These are phyloP conservation scores for Tricholoma sp. DNA, from an alignment of 768 basidiomycete species.

Conservation along the genomic window DNA sequence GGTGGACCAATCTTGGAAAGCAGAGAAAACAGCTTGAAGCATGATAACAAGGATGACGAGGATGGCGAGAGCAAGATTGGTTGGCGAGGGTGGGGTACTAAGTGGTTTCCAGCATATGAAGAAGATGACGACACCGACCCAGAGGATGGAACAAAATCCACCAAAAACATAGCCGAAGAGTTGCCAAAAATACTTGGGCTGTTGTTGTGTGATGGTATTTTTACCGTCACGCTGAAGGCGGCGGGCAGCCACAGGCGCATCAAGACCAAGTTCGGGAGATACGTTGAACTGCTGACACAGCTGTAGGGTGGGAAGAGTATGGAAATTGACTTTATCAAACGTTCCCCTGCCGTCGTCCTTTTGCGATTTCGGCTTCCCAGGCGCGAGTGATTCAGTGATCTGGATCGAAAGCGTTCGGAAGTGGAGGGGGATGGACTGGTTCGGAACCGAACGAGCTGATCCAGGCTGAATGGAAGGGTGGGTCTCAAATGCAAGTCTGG, in stretches of 20 bases:
- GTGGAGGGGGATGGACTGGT: conserved; percentile 13
- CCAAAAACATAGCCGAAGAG: conserved; percentile 13
- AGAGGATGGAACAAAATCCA: conserved; percentile 17
- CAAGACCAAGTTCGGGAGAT: conserved; percentile 10
- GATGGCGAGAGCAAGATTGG: conserved; percentile 16
- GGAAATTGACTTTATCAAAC: conserved; percentile 12
- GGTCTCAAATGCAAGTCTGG: background rate
- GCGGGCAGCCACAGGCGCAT: conserved; percentile 8
- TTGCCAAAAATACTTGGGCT: conserved; percentile 14
- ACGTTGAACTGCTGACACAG: conserved; percentile 11
- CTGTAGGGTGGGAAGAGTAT: conserved; percentile 7
- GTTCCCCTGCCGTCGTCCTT: background rate
- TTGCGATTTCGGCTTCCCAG: conserved; percentile 6
- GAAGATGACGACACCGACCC: conserved; percentile 14
- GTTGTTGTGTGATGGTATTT: conserved; percentile 11
- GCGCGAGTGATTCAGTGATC: conserved; percentile 12
- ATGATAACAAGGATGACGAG: conserved; percentile 11
- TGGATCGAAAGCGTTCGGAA: conserved; percentile 18
- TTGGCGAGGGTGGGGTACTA: conserved; percentile 8
- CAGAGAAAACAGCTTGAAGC: conserved; percentile 11
- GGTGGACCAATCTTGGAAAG: conserved; percentile 14
- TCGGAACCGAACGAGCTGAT: background rate
- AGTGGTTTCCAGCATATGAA: conserved; percentile 15
- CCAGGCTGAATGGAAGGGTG: background rate
- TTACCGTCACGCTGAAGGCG: conserved; percentile 15